phyloP scores from a whole-genome alignment of 441 rosid species.

The Biscutella laevigata region DNA sequence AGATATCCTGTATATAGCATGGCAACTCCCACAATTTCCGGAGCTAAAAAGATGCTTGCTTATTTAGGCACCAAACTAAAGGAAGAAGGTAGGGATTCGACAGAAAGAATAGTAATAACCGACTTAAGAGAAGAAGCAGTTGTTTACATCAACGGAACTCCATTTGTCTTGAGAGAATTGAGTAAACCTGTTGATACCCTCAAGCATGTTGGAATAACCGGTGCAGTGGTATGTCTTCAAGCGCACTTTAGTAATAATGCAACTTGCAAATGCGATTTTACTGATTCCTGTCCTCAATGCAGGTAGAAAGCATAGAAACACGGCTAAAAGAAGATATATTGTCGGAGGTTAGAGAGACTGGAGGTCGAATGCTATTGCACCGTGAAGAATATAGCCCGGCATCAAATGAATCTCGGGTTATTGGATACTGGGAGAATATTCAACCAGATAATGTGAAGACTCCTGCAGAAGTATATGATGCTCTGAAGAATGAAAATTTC shows the following conservation, averaged over 20 bases:
- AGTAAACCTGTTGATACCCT: constrained; percentile 92
- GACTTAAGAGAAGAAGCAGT: constrained; percentile 97
- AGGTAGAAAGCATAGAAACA: constrained; percentile 92
- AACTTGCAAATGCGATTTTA: neutral
- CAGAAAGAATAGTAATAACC: constrained; percentile 60
- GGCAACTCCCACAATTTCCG: constrained; percentile 91
- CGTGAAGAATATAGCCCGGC: constrained; percentile 82
- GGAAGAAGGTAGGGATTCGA: constrained; percentile 41
- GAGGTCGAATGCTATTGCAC: constrained; percentile 89
- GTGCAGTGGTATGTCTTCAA: constrained; percentile 58
- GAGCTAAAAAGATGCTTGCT: constrained; percentile 82
- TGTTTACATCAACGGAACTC: constrained; percentile 88
- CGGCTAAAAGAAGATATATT: constrained; percentile 86
- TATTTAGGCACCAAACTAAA: constrained; percentile 66
- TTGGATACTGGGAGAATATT: constrained; percentile 95
- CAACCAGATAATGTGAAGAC: constrained; percentile 78
- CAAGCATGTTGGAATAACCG: constrained; percentile 92
- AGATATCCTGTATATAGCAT: constrained; percentile 92
- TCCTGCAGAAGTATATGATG: constrained; percentile 84
- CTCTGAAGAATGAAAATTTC: constrained; percentile 64
- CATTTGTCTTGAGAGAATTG: constrained; percentile 90
- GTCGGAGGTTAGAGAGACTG: constrained; percentile 61
- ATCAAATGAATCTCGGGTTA: constrained; percentile 67
- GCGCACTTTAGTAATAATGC: neutral
- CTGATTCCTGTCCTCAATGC: constrained; percentile 21